Percentiles rank a stretch among this genome's conserved stretches.
phyloP scores from a whole-genome alignment of 2,329 filamentous ascomycete genomes.

The Ophiostoma ips region DNA sequence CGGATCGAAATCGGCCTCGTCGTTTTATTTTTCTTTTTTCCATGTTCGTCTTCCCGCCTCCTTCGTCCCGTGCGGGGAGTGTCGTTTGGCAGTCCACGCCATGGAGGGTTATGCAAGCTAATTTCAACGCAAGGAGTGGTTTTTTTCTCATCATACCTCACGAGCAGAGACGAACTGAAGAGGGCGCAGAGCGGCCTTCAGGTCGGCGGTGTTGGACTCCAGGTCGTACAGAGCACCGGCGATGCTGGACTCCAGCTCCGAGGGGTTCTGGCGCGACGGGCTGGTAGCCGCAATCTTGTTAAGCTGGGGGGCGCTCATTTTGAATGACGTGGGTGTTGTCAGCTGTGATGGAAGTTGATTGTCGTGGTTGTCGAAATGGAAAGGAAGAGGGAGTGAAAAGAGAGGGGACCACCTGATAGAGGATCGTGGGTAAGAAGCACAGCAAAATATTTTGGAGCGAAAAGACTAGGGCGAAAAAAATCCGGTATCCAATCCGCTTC shows the following conservation, averaged over 20 bases:
- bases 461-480: slow-evolving; percentile 7
- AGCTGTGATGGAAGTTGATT: background rate
- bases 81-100: background rate
- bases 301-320: slow-evolving; percentile 52
- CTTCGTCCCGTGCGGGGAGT: too few relatives aligned
- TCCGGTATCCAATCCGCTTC: slow-evolving; percentile 1
- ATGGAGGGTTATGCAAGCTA: slow-evolving; percentile 5
- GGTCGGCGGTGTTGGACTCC: slow-evolving; percentile 97
- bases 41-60: background rate
- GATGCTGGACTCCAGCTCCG: slow-evolving; percentile 94
- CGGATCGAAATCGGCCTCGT: background rate
- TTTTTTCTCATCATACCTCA: slow-evolving; percentile 77
- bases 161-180: slow-evolving; percentile 98
- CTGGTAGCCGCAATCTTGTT: slow-evolving; percentile 99
- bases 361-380: background rate
- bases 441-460: slow-evolving; percentile 2
- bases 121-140: slow-evolving; percentile 6
- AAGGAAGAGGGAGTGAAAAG: background rate
- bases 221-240: slow-evolving; percentile 96
- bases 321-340: slow-evolving; percentile 8
- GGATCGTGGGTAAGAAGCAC: background rate
- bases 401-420: background rate
- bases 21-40: background rate
- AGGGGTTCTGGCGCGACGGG: slow-evolving; percentile 89
- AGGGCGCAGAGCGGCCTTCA: slow-evolving; percentile 90